These are phyloP conservation scores for Calonectria pseudoturangicola DNA, from an alignment of 2,329 filamentous ascomycete species.

Conservation along the genomic window DNA sequence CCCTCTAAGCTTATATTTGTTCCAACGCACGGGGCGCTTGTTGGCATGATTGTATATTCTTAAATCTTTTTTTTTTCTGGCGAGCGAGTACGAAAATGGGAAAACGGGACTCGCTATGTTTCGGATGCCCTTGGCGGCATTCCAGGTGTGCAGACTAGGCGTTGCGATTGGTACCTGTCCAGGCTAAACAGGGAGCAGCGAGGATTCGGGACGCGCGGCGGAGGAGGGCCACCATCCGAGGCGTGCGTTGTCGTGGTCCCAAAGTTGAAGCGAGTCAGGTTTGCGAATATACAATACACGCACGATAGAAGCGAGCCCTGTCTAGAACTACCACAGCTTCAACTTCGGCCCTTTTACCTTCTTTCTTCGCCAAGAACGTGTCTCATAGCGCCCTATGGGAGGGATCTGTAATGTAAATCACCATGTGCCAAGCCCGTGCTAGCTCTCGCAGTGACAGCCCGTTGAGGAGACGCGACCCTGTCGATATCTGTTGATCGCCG, in stretches of 20 bases:
- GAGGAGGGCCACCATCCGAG: constrained; percentile 20
- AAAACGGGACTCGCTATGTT: background rate
- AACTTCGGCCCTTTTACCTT: background rate
- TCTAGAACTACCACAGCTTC: background rate
- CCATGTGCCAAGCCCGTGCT: constrained; percentile 6
- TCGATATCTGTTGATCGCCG: background rate
- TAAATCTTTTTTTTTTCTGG: background rate
- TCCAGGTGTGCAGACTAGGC: background rate
- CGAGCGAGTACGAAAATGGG: constrained; percentile 11
- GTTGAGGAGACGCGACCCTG: background rate
- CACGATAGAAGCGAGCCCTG: background rate
- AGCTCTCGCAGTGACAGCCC: background rate
- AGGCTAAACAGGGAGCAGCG: constrained; percentile 3
- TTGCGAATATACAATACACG: background rate
- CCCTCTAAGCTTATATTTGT: constrained; percentile 16
- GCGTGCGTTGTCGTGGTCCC: background rate
- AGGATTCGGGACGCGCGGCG: background rate
- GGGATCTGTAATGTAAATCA: constrained; percentile 18
- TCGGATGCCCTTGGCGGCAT: background rate
- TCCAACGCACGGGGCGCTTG: constrained; percentile 24
- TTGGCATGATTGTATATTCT: constrained; percentile 14
- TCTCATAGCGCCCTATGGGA: background rate
- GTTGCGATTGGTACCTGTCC: constrained; percentile 12
- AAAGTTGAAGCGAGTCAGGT: background rate
- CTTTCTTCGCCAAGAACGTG: background rate